Conservation (phyloP, 768 basidiomycete species). For the Mycena pura region DNA sequence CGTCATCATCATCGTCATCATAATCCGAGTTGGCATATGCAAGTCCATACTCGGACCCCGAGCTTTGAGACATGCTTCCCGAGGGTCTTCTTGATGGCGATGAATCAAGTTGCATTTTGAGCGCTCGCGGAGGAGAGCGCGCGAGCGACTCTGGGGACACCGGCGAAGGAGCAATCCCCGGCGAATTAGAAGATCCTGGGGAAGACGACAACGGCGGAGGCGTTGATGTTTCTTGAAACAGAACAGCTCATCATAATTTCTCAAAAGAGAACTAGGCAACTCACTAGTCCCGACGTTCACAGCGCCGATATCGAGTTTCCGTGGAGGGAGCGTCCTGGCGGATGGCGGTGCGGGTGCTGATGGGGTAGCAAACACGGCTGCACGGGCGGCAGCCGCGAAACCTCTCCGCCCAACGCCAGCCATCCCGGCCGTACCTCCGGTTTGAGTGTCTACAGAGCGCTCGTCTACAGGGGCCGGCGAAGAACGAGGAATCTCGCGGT, state of each 20-base stretch:
- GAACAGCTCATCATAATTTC: conserved; percentile 22
- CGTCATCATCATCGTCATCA: conserved; percentile 41
- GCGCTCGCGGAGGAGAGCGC: conserved; percentile 11
- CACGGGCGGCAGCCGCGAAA: conserved; percentile 77
- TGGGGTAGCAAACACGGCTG: conserved; percentile 51
- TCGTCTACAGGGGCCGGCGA: conserved; percentile 22
- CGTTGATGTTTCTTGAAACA: conserved; percentile 19
- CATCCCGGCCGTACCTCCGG: conserved; percentile 83
- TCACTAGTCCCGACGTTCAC: conserved; percentile 44
- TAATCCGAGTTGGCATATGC: conserved; percentile 59
- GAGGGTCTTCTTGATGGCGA: conserved; percentile 18
- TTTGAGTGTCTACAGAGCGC: conserved; percentile 68
- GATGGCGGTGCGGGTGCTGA: conserved; percentile 9
- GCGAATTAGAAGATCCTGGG: conserved; percentile 20
- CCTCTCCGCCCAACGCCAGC: conserved; percentile 89
- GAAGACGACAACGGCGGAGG: conserved; percentile 25
- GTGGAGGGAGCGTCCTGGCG: conserved; percentile 44
- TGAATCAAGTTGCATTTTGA: conserved; percentile 1
- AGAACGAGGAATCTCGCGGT: conserved; percentile 25
- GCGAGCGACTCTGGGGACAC: conserved; percentile 18
- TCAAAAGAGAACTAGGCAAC: conserved; percentile 28
- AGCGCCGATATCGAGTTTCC: conserved; percentile 54
- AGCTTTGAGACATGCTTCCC: conserved; percentile 39
- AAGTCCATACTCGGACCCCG: conserved; percentile 53
- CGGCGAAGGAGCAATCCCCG: conserved; percentile 21